Evolutionary conservation across 345 rosid genomes (phyloP).

Genomic region (Citropsis articulata): DNA sequence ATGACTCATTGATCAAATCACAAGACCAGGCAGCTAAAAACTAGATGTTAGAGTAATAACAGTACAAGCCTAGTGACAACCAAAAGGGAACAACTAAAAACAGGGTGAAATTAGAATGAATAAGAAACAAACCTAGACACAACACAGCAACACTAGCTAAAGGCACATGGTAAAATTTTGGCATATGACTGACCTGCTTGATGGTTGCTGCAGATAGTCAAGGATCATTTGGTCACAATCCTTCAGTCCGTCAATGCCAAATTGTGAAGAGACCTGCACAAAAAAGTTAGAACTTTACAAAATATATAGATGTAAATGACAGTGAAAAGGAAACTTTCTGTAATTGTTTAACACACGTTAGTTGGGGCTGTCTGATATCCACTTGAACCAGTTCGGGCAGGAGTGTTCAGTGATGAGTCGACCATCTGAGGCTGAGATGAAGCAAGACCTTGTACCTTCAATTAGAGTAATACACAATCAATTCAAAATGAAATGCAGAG

Average conservation of each 20-base stretch:
- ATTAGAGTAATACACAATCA: background rate
- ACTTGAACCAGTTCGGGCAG: slow-evolving; percentile 34
- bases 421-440: slow-evolving; percentile 33
- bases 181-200: slow-evolving; percentile 58
- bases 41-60: background rate
- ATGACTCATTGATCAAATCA: background rate
- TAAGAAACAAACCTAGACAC: background rate
- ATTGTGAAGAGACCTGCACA: slow-evolving; percentile 46
- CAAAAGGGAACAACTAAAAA: background rate
- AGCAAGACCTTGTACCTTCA: slow-evolving; percentile 38
- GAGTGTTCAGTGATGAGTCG: slow-evolving; percentile 38
- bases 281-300: slow-evolving; percentile 2
- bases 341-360: slow-evolving; percentile 37
- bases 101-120: background rate
- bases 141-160: background rate
- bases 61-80: background rate
- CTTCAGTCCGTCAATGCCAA: slow-evolving; percentile 53
- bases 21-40: background rate
- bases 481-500: background rate
- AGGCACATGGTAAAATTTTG: slow-evolving; percentile 1
- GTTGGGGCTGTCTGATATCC: slow-evolving; percentile 35
- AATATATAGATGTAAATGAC: slow-evolving; percentile 1
- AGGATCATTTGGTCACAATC: slow-evolving; percentile 73
- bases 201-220: slow-evolving; percentile 69
- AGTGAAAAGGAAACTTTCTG: background rate